phyloP scores from a whole-genome alignment of 108 stramenopile genomes.

The Nannochloropsis salina region DNA sequence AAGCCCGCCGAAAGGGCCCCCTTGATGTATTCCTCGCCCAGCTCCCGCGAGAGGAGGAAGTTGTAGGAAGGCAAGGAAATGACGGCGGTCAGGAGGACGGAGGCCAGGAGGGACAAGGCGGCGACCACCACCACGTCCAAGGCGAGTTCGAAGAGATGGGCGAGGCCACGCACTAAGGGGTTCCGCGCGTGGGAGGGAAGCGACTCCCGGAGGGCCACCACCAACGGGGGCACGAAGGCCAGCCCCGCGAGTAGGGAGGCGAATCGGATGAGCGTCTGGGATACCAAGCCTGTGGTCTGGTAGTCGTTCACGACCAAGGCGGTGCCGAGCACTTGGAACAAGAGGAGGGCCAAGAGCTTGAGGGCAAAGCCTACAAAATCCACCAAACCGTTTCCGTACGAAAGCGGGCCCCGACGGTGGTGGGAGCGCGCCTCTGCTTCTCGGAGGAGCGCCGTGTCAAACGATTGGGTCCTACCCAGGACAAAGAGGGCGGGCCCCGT shows the following conservation, averaged over 20 bases:
- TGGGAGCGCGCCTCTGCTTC: conserved; percentile 9
- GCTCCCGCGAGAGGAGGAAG: neutral
- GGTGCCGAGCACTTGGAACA: neutral
- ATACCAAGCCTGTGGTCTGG: neutral
- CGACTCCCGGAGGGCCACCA: neutral
- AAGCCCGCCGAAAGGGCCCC: neutral
- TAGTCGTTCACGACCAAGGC: conserved; percentile 6
- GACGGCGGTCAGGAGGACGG: neutral
- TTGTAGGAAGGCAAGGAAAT: neutral
- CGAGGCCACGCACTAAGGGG: neutral
- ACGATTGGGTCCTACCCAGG: neutral
- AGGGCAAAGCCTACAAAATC: neutral
- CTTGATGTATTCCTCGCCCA: neutral
- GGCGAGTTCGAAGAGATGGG: neutral
- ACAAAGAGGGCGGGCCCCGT: neutral
- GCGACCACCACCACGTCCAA: conserved; percentile 10
- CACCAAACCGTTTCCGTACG: neutral
- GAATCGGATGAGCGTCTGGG: neutral
- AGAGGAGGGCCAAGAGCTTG: neutral
- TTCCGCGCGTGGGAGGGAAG: conserved; percentile 14
- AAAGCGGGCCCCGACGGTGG: neutral
- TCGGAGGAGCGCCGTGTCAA: neutral
- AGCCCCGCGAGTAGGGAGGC: conserved; percentile 10
- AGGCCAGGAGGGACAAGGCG: conserved; percentile 5
- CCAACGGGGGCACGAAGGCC: neutral